phyloP scores from a whole-genome alignment of 2,329 filamentous ascomycete genomes.

The Lachnellula subtilissima region DNA sequence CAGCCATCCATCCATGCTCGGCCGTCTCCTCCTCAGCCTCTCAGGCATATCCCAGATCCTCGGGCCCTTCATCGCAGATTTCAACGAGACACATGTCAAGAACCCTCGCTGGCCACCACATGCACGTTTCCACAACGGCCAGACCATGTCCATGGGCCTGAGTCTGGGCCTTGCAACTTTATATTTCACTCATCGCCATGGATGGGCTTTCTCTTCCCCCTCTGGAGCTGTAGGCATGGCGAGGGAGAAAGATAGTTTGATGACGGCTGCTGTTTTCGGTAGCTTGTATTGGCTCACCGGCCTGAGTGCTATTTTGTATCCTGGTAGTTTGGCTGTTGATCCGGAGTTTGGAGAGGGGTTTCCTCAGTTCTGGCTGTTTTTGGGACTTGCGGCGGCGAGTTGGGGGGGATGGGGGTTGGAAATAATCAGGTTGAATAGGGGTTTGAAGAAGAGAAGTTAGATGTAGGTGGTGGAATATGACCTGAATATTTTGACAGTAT shows the following conservation, averaged over 20 bases:
- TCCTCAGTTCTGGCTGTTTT: slow-evolving; percentile 30
- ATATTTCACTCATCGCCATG: slow-evolving; percentile 33
- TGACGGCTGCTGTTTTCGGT: slow-evolving; percentile 35
- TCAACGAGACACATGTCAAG: slow-evolving; percentile 41
- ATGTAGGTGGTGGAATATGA: no score
- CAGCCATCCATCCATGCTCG: background rate
- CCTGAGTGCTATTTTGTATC: slow-evolving; percentile 42
- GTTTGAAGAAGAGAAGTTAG: no score
- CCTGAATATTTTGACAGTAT: no score
- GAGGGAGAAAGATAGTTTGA: slow-evolving; percentile 22
- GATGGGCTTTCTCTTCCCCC: background rate
- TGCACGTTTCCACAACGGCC: slow-evolving; percentile 48
- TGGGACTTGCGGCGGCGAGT: background rate
- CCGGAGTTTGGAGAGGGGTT: slow-evolving; percentile 40
- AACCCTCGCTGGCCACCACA: slow-evolving; percentile 47
- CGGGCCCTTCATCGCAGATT: slow-evolving; percentile 33
- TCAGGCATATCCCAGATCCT: slow-evolving; percentile 17
- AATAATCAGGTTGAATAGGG: no score
- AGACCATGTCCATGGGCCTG: slow-evolving; percentile 45
- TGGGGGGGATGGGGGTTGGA: background rate
- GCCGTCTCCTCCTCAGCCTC: slow-evolving; percentile 19
- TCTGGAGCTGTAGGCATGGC: slow-evolving; percentile 14
- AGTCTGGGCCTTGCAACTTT: slow-evolving; percentile 35
- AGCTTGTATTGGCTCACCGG: slow-evolving; percentile 42
- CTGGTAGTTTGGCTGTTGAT: slow-evolving; percentile 39